Base-by-base conservation (phyloP, 257 asterid species). In the Solanum paucissectum region DNA sequence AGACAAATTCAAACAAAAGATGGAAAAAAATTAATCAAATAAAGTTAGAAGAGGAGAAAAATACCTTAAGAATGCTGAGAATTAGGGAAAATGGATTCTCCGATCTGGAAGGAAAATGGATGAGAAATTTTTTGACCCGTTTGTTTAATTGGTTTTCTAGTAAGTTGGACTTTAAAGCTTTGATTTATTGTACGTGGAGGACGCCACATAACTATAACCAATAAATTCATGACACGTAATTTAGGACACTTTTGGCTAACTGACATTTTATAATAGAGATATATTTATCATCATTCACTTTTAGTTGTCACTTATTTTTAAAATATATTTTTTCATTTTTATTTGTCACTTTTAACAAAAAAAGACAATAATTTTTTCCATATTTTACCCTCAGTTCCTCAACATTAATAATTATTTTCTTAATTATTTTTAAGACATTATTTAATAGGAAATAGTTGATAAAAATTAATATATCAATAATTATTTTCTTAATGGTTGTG, bases 71-170 rank as follows among this genome's bases (percentile, higher is more conserved):
- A 49, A 27, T 14, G 66, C 40, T 79, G 27, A 82, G 69, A 49
- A 74, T 82, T 29, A 82, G 86, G 37, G 21, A 9, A 16, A 49
- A 49, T 6, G 60, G 44, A 16, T 9, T 49, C 27, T 52, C n/a
- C 44, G 86, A 82, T 82, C 69, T 82, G 86, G 14, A 82, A 49
- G 85, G 40, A 79, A 79, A 29, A 82, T 49, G 86, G 9, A 7
- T 40, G 1, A 46, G 20, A 82, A 82, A 0, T 7, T 2, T 16
- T 27, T 46, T 46, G 85, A 81, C 85, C 40, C 12, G 42, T 16
- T 4, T 29, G 62, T 46, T 29, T 82, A 81, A 46, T 49, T 9
- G 75, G 21, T 23, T 23, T 62, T 62, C 12, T 23, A 9, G 1
- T 9, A 10, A 62, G 71, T 62, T 69, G 40, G 60, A 40, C 83